phyloP scores from a whole-genome alignment of 2,329 filamentous ascomycete species.

The Venturia carpophila region DNA sequence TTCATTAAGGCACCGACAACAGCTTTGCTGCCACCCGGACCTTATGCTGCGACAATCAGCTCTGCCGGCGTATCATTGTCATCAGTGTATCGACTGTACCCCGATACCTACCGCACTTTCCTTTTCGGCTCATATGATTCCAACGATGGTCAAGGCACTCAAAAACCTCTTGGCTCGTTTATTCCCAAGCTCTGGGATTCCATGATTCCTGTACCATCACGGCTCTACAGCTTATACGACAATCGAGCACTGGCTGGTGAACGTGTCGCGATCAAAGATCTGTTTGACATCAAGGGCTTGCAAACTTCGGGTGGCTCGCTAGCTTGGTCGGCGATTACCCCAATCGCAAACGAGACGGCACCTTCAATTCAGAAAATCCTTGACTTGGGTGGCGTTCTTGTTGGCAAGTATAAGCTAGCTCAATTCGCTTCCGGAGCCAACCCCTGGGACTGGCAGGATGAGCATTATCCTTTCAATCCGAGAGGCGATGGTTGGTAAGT shows the following conservation, averaged over 20 bases:
- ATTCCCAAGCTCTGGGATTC: conserved; percentile 23
- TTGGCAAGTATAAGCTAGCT: conserved; percentile 40
- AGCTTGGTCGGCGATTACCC: conserved; percentile 49
- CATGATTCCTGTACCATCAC: conserved; percentile 48
- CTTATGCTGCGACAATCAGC: not conserved
- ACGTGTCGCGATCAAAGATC: conserved; percentile 56
- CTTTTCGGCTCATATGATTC: conserved; percentile 30
- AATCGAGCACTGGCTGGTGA: conserved; percentile 54
- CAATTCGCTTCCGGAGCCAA: conserved; percentile 40
- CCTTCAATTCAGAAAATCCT: conserved; percentile 48
- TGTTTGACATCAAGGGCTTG: conserved; percentile 51
- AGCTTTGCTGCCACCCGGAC: not conserved
- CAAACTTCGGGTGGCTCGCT: conserved; percentile 51
- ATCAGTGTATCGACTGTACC: conserved; percentile 42
- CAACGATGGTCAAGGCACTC: conserved; percentile 39
- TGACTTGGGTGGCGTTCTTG: conserved; percentile 48
- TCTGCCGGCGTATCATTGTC: not conserved
- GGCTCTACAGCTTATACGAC: conserved; percentile 44
- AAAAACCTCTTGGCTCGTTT: conserved; percentile 27
- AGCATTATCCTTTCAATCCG: conserved; percentile 38
- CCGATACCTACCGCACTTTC: conserved; percentile 42
- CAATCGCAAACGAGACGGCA: conserved; percentile 40
- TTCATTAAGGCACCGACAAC: not conserved
- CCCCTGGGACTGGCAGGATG: conserved; percentile 44
- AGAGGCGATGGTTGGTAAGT: conserved; percentile 40